Conservation (phyloP, 2,329 filamentous ascomycete species). For the Mycogone perniciosa region DNA sequence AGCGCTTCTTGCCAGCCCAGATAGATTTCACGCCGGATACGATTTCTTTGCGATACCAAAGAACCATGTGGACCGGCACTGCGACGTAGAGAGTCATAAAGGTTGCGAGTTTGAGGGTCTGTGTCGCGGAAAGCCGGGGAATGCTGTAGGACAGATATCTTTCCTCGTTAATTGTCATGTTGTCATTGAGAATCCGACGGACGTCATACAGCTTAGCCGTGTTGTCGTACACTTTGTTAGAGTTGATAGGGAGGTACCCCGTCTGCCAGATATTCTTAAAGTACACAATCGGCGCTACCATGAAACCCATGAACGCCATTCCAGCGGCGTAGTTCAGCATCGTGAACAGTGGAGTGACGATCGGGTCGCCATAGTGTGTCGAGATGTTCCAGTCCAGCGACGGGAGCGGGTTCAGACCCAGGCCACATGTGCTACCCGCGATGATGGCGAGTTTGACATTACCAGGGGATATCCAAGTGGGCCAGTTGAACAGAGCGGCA, state of each 20-base stretch:
- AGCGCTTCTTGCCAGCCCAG: slow-evolving; percentile 23
- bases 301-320: slow-evolving; percentile 45
- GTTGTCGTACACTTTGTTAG: slow-evolving; percentile 51
- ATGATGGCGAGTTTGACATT: slow-evolving; percentile 30
- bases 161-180: slow-evolving; percentile 43
- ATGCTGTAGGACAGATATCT: slow-evolving; percentile 48
- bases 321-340: slow-evolving; percentile 23
- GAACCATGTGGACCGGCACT: slow-evolving; percentile 23
- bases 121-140: slow-evolving; percentile 44
- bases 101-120: slow-evolving; percentile 26
- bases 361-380: slow-evolving; percentile 24
- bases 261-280: slow-evolving; percentile 42
- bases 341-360: slow-evolving; percentile 25
- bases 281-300: slow-evolving; percentile 42
- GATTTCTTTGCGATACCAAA: slow-evolving; percentile 28
- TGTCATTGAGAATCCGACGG: slow-evolving; percentile 41
- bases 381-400: slow-evolving; percentile 37
- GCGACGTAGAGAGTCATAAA: slow-evolving; percentile 26
- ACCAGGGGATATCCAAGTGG: slow-evolving; percentile 42
- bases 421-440: slow-evolving; percentile 29
- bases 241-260: slow-evolving; percentile 50
- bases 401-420: slow-evolving; percentile 33
- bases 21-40: slow-evolving; percentile 20
- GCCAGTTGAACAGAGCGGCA: slow-evolving; percentile 42
- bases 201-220: slow-evolving; percentile 46